Percentiles rank a stretch among this genome's conserved stretches.
Conservation (phyloP, 2,329 filamentous ascomycete species). For the Fusarium secorum region DNA sequence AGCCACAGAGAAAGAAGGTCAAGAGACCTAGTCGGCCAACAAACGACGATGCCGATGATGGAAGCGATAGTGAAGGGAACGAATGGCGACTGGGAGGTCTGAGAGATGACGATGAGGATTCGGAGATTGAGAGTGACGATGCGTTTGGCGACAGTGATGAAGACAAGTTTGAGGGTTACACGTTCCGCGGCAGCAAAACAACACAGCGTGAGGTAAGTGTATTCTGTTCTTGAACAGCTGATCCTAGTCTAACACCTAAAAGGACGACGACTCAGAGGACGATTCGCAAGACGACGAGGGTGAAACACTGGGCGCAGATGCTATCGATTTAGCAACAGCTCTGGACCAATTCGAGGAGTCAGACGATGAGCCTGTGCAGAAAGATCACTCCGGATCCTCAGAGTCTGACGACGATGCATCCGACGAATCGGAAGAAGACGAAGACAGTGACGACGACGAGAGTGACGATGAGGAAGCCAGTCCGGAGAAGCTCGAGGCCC, state of each 20-base stretch:
- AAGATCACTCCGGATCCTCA: slow-evolving; percentile 55
- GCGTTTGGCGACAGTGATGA: slow-evolving; percentile 90
- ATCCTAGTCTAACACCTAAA: slow-evolving; percentile 9
- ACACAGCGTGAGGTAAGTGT: slow-evolving; percentile 44
- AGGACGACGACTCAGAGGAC: slow-evolving; percentile 67
- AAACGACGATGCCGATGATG: slow-evolving; percentile 69
- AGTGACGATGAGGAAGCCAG: slow-evolving; percentile 56
- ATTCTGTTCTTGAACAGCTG: background rate
- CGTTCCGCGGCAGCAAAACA: slow-evolving; percentile 59
- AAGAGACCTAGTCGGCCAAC: slow-evolving; percentile 51
- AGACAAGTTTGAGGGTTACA: slow-evolving; percentile 80
- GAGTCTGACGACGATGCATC: slow-evolving; percentile 53
- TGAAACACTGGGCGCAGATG: slow-evolving; percentile 65
- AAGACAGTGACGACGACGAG: slow-evolving; percentile 58
- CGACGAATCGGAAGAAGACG: slow-evolving; percentile 54
- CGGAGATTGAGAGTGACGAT: slow-evolving; percentile 73
- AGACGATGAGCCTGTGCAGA: slow-evolving; percentile 57
- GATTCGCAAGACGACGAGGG: slow-evolving; percentile 62
- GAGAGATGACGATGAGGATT: slow-evolving; percentile 66
- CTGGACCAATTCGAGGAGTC: slow-evolving; percentile 63
- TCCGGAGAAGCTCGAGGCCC: slow-evolving; percentile 67
- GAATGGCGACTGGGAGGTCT: slow-evolving; percentile 79
- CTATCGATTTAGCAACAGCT: slow-evolving; percentile 65
- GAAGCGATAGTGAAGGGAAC: slow-evolving; percentile 85
- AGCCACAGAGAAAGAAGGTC: slow-evolving; percentile 51